These are phyloP conservation scores for Tylopilus felleus DNA, from an alignment of 768 basidiomycete species.

Conservation along the genomic window DNA sequence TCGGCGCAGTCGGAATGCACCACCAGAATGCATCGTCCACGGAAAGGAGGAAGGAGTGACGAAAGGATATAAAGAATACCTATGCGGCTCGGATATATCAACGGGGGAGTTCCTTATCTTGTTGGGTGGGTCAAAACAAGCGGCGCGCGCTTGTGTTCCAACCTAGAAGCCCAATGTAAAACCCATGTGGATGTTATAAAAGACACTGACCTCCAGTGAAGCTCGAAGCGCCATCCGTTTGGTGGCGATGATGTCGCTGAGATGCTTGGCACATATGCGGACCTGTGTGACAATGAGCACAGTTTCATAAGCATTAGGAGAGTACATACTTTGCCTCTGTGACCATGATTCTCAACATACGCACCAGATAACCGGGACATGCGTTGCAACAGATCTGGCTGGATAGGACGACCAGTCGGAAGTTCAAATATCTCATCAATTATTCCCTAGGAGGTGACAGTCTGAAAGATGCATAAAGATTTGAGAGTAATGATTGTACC, in stretches of 20 bases:
- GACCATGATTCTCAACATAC: slow-evolving; percentile 51
- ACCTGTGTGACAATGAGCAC: slow-evolving; percentile 38
- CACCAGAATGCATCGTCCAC: slow-evolving; percentile 43
- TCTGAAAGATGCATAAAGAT: neutral
- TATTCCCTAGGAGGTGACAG: slow-evolving; percentile 17
- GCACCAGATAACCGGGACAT: slow-evolving; percentile 71
- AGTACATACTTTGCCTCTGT: slow-evolving; percentile 42
- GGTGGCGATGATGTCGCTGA: slow-evolving; percentile 39
- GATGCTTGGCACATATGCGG: slow-evolving; percentile 50
- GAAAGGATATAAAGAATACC: slow-evolving; percentile 71
- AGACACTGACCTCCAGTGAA: slow-evolving; percentile 46
- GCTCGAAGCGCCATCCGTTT: slow-evolving; percentile 52
- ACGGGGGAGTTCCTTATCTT: slow-evolving; percentile 24
- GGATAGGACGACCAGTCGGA: slow-evolving; percentile 43
- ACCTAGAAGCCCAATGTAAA: slow-evolving; percentile 10
- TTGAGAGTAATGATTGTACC: slow-evolving; percentile 31
- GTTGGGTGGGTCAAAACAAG: slow-evolving; percentile 33
- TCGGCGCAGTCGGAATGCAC: slow-evolving; percentile 57
- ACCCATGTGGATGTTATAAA: slow-evolving; percentile 6
- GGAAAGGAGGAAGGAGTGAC: slow-evolving; percentile 45
- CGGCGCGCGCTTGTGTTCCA: slow-evolving; percentile 13
- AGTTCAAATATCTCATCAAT: slow-evolving; percentile 38
- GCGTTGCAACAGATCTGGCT: slow-evolving; percentile 47
- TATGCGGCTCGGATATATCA: slow-evolving; percentile 31
- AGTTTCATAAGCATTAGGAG: neutral